phyloP scores from a whole-genome alignment of 257 asterid species.

The Leonotis leonurus region DNA sequence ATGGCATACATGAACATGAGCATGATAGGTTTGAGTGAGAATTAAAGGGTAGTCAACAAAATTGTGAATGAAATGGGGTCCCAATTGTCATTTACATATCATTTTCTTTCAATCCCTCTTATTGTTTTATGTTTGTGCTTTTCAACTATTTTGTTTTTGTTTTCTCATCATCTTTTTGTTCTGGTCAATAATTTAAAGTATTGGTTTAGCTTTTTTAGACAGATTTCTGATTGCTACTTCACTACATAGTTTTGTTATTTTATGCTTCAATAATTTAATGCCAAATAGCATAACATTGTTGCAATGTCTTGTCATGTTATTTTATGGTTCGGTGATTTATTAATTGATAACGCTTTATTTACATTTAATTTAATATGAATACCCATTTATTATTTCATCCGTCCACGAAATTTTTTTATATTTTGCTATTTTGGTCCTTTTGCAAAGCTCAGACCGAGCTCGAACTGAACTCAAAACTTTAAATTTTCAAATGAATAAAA shows the following conservation, averaged over 20 bases:
- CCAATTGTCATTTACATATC: constrained; percentile 7
- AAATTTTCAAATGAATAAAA: too few relatives aligned
- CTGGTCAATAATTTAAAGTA: background rate
- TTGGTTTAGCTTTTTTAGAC: background rate
- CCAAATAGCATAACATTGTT: background rate
- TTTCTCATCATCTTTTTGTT: background rate
- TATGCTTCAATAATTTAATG: constrained; percentile 1
- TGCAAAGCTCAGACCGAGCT: too few relatives aligned
- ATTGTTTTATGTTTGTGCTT: background rate
- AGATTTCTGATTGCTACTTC: constrained; percentile 5
- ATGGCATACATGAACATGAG: background rate
- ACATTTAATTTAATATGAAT: background rate
- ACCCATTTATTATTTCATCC: too few relatives aligned
- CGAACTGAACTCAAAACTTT: too few relatives aligned
- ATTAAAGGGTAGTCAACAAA: background rate
- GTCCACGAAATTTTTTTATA: too few relatives aligned
- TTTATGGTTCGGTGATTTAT: background rate
- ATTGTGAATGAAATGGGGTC: background rate
- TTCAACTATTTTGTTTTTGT: background rate
- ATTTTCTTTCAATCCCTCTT: constrained; percentile 4
- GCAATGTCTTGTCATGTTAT: background rate
- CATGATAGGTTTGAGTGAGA: background rate
- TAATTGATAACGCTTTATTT: background rate
- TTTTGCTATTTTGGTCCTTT: too few relatives aligned
- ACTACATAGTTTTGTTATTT: background rate